Evolutionary conservation across 2,329 filamentous ascomycete species (phyloP), one percentile per base, ranked within the genome.

Genomic region (Venturia effusa): DNA sequence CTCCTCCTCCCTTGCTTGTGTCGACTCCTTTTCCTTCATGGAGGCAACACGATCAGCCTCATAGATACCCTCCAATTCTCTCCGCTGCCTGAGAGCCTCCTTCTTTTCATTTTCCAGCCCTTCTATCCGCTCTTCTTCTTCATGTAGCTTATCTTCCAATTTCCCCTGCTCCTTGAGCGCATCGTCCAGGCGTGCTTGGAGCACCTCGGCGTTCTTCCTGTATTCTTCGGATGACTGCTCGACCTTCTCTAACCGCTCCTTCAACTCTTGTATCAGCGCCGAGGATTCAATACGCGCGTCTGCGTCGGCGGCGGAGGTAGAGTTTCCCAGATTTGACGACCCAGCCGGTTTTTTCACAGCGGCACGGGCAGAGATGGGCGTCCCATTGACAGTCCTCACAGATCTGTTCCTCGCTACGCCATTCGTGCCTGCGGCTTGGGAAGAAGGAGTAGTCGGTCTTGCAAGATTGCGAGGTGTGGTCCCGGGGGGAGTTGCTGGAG

Each of bases 41-140:
- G 93, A 89, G 63, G 90, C 86, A 71, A 88, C 90, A 67, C 91
- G 85, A 77, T 99, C 94, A 55, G 89, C 86, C 75, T 97, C 93
- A 74, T 96, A 95, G 68, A 95, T 92, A 67, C 87, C 86, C 75
- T 97, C 92, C 78, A 97, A 87, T 74, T 99, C 94, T 67, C 93
- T 86, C 71, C 90, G 89, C 75, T 95, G 88, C 67, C 92, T 85
- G 37, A 87, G 84, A 64, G 88, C 82, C 69, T 97, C 92, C 69
- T 90, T 85, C 77, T 94, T 92, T 71, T 96, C 90, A 70, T 90
- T 92, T 71, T 87, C 86, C 63, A 97, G 80, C 8, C 83, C 80
- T 75, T 96, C 92, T 65, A 93, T 84, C 71, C 88, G 86, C 74
- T 93, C 90, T 66, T 94, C 92, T 71, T 85, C 87, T 75, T 96